phyloP scores from a whole-genome alignment of 768 basidiomycete species.

The Trametes maxima region DNA sequence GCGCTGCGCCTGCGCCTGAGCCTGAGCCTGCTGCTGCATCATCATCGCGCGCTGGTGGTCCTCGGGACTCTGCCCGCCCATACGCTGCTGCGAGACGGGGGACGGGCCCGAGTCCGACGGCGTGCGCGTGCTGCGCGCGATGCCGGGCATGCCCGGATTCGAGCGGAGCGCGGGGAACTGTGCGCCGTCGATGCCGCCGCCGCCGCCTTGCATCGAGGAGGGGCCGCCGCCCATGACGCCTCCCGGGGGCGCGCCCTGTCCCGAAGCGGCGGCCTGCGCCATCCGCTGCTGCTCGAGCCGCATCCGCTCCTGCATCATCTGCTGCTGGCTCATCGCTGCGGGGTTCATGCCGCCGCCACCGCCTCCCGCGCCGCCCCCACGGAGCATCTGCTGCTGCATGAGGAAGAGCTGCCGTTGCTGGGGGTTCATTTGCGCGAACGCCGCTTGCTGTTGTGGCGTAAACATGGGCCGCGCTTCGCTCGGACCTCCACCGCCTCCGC shows the following conservation, averaged over 20 bases:
- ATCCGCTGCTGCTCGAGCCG: conserved; percentile 40
- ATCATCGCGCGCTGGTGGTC: conserved; percentile 42
- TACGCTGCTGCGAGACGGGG: conserved; percentile 43
- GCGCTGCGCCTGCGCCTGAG: conserved; percentile 28
- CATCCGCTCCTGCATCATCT: conserved; percentile 33
- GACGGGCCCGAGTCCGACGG: conserved; percentile 65
- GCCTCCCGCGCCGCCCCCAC: conserved; percentile 17
- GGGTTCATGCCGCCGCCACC: conserved; percentile 21
- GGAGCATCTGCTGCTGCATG: conserved; percentile 39
- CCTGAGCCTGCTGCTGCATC: conserved; percentile 34
- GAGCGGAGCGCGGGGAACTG: conserved; percentile 55
- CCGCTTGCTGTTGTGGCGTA: conserved; percentile 32
- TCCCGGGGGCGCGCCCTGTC: conserved; percentile 13
- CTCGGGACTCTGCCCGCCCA: conserved; percentile 45
- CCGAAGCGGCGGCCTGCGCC: conserved; percentile 8
- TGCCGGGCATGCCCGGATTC: conserved; percentile 67
- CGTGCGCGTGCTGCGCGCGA: conserved; percentile 73
- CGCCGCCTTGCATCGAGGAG: too few species aligned
- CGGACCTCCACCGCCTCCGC: conserved; percentile 9
- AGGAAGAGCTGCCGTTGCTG: conserved; percentile 51
- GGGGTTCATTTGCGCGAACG: conserved; percentile 27
- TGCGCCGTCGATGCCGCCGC: conserved; percentile 34
- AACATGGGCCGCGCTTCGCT: conserved; percentile 17
- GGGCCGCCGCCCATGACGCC: neutral
- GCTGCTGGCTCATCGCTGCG: conserved; percentile 39